phyloP scores from a whole-genome alignment of 805 yeast species.

The Scheffersomyces amazonensis region DNA sequence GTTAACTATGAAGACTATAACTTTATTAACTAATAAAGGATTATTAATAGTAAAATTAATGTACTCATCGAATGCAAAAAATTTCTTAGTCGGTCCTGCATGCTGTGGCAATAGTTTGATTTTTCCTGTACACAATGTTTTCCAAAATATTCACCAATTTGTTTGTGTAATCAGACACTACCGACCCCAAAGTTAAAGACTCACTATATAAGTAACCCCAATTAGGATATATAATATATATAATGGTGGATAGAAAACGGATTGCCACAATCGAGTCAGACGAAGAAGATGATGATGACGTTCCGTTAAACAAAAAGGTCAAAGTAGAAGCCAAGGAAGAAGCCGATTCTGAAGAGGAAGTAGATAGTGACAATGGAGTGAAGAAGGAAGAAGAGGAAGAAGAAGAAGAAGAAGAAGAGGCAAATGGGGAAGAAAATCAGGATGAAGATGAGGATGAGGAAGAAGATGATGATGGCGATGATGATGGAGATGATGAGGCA shows the following conservation, averaged over 20 bases:
- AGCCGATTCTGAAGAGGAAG: conserved; percentile 22
- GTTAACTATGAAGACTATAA: too few relatives aligned
- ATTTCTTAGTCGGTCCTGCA: too few relatives aligned
- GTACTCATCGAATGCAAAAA: conserved; percentile 1
- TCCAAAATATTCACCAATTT: neutral
- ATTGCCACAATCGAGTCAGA: conserved; percentile 20
- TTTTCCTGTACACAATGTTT: neutral
- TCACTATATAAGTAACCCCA: neutral
- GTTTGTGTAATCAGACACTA: conserved; percentile 1
- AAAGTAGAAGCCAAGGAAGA: conserved; percentile 18
- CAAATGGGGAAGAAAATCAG: conserved; percentile 10
- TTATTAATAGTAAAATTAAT: too few relatives aligned
- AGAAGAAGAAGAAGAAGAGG: conserved; percentile 9
- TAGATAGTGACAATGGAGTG: conserved; percentile 10
- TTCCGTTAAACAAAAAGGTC: conserved; percentile 20
- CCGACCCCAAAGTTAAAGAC: neutral
- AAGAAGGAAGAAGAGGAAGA: conserved; percentile 10
- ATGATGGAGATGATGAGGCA: conserved; percentile 43
- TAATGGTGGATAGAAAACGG: conserved; percentile 35
- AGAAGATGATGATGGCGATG: conserved; percentile 36
- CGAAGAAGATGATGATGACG: conserved; percentile 25
- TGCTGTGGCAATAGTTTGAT: too few relatives aligned
- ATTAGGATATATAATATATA: too few relatives aligned
- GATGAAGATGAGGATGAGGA: conserved; percentile 24
- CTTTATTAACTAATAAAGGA: too few relatives aligned